Percentiles rank a stretch among this genome's conserved stretches.
phyloP scores from a whole-genome alignment of 116 monocot species.

The Papilionanthe hybrid region DNA sequence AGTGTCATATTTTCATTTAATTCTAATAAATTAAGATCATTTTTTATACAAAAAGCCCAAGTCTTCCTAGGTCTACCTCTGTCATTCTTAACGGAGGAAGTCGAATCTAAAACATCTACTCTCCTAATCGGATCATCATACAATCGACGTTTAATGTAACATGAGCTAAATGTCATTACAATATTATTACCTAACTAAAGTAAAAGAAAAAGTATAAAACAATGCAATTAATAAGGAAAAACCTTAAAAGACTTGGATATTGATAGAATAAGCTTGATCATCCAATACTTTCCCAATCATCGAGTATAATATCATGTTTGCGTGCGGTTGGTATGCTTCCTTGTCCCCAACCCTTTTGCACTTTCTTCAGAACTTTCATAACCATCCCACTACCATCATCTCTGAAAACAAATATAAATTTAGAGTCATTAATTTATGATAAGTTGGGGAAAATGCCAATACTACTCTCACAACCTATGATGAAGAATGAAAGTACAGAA shows the following conservation, averaged over 20 bases:
- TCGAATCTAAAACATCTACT: too few species aligned
- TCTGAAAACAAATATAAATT: constrained; percentile 37
- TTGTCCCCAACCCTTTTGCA: constrained; percentile 93
- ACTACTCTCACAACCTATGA: neutral
- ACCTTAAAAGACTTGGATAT: neutral
- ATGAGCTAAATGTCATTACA: neutral
- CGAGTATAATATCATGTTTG: constrained; percentile 13
- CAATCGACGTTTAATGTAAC: too few species aligned
- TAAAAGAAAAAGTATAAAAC: neutral
- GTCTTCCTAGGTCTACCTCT: too few species aligned
- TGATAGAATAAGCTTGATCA: neutral
- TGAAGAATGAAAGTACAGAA: neutral
- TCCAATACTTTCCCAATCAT: constrained; percentile 7
- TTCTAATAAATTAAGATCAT: too few species aligned
- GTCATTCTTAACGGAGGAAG: too few species aligned
- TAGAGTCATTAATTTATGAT: neutral
- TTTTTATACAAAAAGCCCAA: too few species aligned
- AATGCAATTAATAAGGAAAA: neutral
- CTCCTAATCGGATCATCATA: too few species aligned
- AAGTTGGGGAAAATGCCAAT: neutral
- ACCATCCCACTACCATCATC: constrained; percentile 88
- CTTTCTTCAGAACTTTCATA: constrained; percentile 66
- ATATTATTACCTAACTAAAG: neutral
- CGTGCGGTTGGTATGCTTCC: constrained; percentile 45
- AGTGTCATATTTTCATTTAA: too few species aligned